Evolutionary conservation across 805 yeast species (phyloP), one percentile per base, ranked within the genome.

Genomic region (Nadsonia fulvescens): DNA sequence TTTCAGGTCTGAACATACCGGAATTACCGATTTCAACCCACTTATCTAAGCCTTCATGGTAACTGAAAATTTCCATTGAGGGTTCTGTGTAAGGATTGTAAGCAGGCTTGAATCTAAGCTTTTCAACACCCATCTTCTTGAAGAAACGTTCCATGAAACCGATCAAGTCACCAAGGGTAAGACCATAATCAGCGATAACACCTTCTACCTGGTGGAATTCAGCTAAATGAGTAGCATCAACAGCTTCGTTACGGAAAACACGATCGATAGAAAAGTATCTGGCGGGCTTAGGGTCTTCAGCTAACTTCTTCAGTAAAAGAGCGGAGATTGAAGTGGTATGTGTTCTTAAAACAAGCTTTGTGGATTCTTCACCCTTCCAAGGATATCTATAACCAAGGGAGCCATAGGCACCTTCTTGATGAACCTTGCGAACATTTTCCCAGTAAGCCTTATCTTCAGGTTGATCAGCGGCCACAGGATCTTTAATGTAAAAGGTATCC

Each of bases 21-120:
- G 95, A 82, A 63, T 89, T 89, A 53, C 99, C 99, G 45, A 89
- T 86, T 62, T 89, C 99, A 36, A 89, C 98, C 98, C 98, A 91
- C 53, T 81, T 89, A 41, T 65, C 72, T 43, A 89, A 65, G 26
- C 94, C 94, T 42, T 70, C 72, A 56, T 89, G 99, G 76, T 79
- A 89, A 25, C 95, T 89, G 53, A 75, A 89, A 39, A 89, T 89
- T 61, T 89, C 99, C 68, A 89, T 67, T 5, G 93, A 78, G 32
- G 99, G 99, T 57, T 89, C 99, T 32, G 99, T 89, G 66, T 89
- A 89, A 32, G 99, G 99, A 56, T 89, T 89, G 58, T 89, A 89
- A 20, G 99, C 91, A 37, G 99, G 94, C 61, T 89, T 89, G 70
- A 89, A 89, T 56, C 96, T 75, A 44, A 89, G 66, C 40, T 82